These are phyloP conservation scores for Saccharomycodes ludwigii DNA, from an alignment of 805 yeast genomes.

Conservation along the genomic window DNA sequence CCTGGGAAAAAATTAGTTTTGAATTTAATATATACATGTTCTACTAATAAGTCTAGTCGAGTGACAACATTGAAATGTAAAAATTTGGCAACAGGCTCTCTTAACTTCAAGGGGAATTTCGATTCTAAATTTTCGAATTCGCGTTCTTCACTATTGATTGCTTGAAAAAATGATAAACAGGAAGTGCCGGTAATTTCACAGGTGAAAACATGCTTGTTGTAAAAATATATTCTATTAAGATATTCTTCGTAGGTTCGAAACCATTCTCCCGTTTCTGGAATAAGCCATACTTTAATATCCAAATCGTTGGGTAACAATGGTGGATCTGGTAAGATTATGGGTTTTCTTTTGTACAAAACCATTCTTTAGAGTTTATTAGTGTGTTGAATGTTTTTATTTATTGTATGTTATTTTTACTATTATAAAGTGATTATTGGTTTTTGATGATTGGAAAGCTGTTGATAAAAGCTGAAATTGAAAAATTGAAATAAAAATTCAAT, in stretches of 20 bases:
- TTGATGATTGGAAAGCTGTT: too few relatives aligned
- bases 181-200: slow-evolving; percentile 95
- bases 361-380: too few relatives aligned
- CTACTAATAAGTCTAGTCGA: slow-evolving; percentile 78
- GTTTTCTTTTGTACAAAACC: slow-evolving; percentile 71
- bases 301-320: slow-evolving; percentile 44
- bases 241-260: slow-evolving; percentile 68
- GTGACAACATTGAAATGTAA: slow-evolving; percentile 74
- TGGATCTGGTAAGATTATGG: slow-evolving; percentile 47
- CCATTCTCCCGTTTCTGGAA: slow-evolving; percentile 84
- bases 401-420: too few relatives aligned
- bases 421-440: too few relatives aligned
- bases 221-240: slow-evolving; percentile 58
- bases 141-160: slow-evolving; percentile 59
- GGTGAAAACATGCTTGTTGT: slow-evolving; percentile 65
- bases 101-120: slow-evolving; percentile 79
- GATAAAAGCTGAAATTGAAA: too few relatives aligned
- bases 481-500: too few relatives aligned
- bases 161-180: slow-evolving; percentile 83
- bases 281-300: slow-evolving; percentile 61
- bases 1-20: slow-evolving; percentile 86
- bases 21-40: slow-evolving; percentile 67
- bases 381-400: too few relatives aligned
- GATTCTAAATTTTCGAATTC: slow-evolving; percentile 57
- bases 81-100: slow-evolving; percentile 81